Evolutionary conservation across 805 yeast genomes (phyloP), one percentile per base, ranked within the genome.

Genomic region (Cyberlindnera americana): DNA sequence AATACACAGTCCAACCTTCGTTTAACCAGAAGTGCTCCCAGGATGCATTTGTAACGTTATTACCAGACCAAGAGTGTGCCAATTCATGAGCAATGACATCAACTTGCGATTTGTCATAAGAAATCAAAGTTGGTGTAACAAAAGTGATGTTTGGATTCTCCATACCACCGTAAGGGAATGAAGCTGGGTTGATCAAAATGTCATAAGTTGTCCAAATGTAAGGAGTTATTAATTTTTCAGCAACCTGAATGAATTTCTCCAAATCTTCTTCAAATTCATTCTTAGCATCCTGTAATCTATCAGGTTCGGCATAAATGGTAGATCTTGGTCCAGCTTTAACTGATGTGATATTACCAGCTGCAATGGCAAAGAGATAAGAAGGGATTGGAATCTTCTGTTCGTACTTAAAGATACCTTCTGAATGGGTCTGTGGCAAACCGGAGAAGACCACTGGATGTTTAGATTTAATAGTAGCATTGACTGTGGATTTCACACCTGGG

Each of bases 21-120:
- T 89, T 89, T 50, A 89, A 73, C 93, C 95, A 89, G 61, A 89
- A 88, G 65, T 88, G 95, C 57, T 86, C 90, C 93, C 95, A 89
- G 0, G 93, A 83, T 53, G 83, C 78, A 61, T 87, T 89, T 21
- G 96, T 89, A 29, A 89, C 95, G 49, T 88, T 72, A 57, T 89
- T 89, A 31, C 96, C 96, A 2, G 87, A 75, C 95, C 96, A 89
- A 29, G 95, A 83, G 61, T 89, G 96, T 1, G 95, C 90, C 49
- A 89, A 72, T 62, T 89, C 96, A 62, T 89, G 96, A 1, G 96
- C 96, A 58, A 89, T 78, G 21, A 89, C 96, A 52, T 84, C 89
- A 15, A 88, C 88, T 48, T 88, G 86, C 41, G 86, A 81, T 42
- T 90, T 72, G 62, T 88, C 95, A 28, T 90, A 89, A 13, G 90